Evolutionary conservation across 345 rosid species (phyloP), one percentile per base, ranked within the genome.

Genomic region (Gossypium bickii): DNA sequence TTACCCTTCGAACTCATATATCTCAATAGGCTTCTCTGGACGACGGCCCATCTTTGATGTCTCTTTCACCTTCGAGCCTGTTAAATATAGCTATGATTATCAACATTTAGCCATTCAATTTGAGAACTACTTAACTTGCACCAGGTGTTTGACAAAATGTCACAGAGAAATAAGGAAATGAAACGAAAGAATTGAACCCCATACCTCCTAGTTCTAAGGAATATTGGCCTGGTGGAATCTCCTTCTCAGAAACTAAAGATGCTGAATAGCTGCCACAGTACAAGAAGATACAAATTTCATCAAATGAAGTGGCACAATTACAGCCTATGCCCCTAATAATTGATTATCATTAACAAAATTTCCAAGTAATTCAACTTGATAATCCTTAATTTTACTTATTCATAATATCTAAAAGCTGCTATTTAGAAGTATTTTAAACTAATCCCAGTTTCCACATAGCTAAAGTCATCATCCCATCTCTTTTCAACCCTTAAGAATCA

Each of bases 1-100:
- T 85, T 34, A 92, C 98, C 98, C 79, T 87, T 92, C 98, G 82
- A 91, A 94, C 80, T 94, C 98, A 24, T 94, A 94, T 51, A 92
- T 88, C 87, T 90, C 97, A 6, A 94, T 91, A 15, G 97, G 93
- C 78, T 89, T 92, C 82, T 91, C 93, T 9, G 98, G 98, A 20
- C 95, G 94, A 81, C 92, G 93, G 25, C 98, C 98, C 17, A 87
- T 10, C 77, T 89, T 94, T 52, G 97, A 81, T 56, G 83, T 80
- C 85, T 94, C 98, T 81, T 91, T 94, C 47, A 94, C 76, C 55
- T 85, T 90, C 17, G 76, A 76, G 78, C 97, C 98, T 94, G 78
- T 76, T 65, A 34, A 72, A 74, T 13, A 72, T 25, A 53, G 2
- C 44, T n/a, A 61, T 4, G 44, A 44, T 9, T 27, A 49, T 77